Evolutionary conservation across 495 filamentous ascomycete species (phyloP), one percentile per base, ranked within the genome.

Genomic region (Xanthoparmelia taractica): DNA sequence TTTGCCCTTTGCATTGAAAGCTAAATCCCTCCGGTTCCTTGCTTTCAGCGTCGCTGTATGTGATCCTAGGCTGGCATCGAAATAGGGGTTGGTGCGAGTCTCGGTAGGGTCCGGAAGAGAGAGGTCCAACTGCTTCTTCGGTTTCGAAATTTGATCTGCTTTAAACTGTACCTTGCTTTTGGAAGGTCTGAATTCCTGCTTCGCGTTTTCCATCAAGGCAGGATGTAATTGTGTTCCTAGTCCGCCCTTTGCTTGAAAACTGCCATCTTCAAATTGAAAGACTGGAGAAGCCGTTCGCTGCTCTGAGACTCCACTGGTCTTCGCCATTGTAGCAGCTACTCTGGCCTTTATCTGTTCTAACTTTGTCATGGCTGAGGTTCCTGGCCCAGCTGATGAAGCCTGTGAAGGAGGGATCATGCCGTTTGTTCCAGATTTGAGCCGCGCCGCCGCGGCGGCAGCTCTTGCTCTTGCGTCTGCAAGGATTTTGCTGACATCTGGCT

Each of bases 1-100:
- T 81, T 97, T 97, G 58, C 94, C 94, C 72, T 96, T 96, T 69
- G 92, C 86, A 75, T 97, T 96, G 80, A 98, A 97, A 15, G 90
- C 73, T 25, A 98, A 82, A 67, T 90, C 84, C 50, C 88, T 84
- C 2, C 88, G 78, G 59, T 87, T 78, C 43, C 91, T 82, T 29
- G 80, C 80, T 67, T 79, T 88, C 33, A 81, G 81, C 11, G 83
- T 77, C 4, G 84, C 83, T 25, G 81, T 80, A 66, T 87, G 84
- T 5, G 81, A 80, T 38, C 83, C 83, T 8, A 91, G 72, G 69
- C 76, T 88, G 4, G 87, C 79, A 69, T 97, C 94, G 64, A 87
- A 95, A 69, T 96, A 96, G 4, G 91, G 93, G 62, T 97, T 96
- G 65, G 82, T 84, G 58, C 80, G 81, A 54, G 79, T 84, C 61